These are phyloP conservation scores for Oxytropis ochrocephala DNA, from an alignment of 306 rosid genomes.

Conservation along the genomic window DNA sequence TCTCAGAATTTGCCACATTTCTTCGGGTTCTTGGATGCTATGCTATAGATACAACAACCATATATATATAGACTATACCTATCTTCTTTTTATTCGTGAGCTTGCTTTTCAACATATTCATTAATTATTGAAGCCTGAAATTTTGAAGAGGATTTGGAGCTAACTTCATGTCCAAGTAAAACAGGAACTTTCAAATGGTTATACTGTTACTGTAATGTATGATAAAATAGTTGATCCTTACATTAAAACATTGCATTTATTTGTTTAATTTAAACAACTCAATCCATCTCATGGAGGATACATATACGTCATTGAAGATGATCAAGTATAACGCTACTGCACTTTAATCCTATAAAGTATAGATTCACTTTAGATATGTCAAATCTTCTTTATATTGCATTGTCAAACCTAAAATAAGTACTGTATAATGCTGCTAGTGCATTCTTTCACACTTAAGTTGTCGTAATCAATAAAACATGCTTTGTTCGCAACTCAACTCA, in stretches of 20 bases:
- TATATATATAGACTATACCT: background rate
- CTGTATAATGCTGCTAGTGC: background rate
- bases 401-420: slow-evolving; percentile 10
- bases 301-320: no score
- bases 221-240: background rate
- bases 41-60: slow-evolving; percentile 43
- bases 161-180: slow-evolving; percentile 1
- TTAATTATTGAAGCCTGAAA: background rate
- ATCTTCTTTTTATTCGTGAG: background rate
- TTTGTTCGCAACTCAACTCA: slow-evolving; percentile 11
- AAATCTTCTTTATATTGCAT: background rate
- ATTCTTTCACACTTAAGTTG: slow-evolving; percentile 10
- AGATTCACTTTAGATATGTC: background rate
- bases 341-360: background rate
- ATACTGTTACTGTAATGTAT: background rate
- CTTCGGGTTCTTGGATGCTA: slow-evolving; percentile 58
- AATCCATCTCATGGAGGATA: background rate
- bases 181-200: slow-evolving; percentile 2
- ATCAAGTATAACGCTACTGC: background rate
- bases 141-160: slow-evolving; percentile 6
- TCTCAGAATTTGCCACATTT: slow-evolving; percentile 48
- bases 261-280: background rate
- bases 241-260: background rate
- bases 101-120: slow-evolving; percentile 9
- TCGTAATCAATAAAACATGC: background rate